Evolutionary conservation across 805 yeast species (phyloP).

Genomic region (Wickerhamiella allomyrinae): DNA sequence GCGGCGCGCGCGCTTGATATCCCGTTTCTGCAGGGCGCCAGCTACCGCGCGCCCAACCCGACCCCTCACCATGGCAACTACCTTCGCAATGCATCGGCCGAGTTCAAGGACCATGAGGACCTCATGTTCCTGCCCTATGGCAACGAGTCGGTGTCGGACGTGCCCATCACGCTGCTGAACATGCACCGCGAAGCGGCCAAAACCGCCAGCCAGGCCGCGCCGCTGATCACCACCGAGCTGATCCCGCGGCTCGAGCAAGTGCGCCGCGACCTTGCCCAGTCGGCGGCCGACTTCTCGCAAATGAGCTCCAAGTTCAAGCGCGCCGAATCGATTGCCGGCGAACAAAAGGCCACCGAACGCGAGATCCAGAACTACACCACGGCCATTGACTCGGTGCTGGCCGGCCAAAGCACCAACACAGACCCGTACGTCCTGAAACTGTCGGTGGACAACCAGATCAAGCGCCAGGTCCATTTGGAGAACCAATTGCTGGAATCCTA

Average conservation of each 20-base stretch:
- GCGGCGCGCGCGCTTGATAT: slow-evolving; percentile 1
- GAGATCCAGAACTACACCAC: slow-evolving; percentile 32
- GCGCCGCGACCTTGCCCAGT: slow-evolving; percentile 61
- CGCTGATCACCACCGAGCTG: slow-evolving; percentile 45
- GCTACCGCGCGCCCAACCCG: background rate
- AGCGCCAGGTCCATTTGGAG: slow-evolving; percentile 67
- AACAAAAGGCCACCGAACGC: slow-evolving; percentile 37
- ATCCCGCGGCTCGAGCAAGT: slow-evolving; percentile 56
- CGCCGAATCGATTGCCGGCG: slow-evolving; percentile 54
- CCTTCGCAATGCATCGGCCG: background rate
- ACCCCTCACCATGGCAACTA: slow-evolving; percentile 1
- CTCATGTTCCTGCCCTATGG: slow-evolving; percentile 55
- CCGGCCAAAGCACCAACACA: slow-evolving; percentile 9
- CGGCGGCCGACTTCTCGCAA: slow-evolving; percentile 80
- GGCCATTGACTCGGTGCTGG: slow-evolving; percentile 12
- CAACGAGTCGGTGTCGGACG: slow-evolving; percentile 65
- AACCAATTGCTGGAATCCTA: slow-evolving; percentile 79
- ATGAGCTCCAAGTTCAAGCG: slow-evolving; percentile 54
- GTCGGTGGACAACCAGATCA: slow-evolving; percentile 60
- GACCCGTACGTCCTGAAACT: slow-evolving; percentile 76
- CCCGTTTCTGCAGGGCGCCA: slow-evolving; percentile 1
- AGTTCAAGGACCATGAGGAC: background rate
- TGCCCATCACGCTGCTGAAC: slow-evolving; percentile 56
- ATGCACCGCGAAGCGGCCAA: slow-evolving; percentile 48
- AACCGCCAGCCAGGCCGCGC: slow-evolving; percentile 42